phyloP scores from a whole-genome alignment of 805 yeast species.

The Ogataea nitratoaversa region DNA sequence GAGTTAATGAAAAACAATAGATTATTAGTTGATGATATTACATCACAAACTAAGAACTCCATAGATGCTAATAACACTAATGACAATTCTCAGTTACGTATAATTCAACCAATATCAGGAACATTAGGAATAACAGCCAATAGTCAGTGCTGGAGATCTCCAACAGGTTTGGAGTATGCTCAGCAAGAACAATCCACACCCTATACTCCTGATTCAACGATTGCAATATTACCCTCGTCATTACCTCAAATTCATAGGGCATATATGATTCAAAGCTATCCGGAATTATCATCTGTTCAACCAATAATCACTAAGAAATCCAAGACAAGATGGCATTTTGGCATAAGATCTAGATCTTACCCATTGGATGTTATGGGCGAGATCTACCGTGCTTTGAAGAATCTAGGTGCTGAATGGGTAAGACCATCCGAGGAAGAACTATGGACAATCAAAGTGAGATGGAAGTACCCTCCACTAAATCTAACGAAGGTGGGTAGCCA shows the following conservation, averaged over 20 bases:
- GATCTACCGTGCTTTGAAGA: constrained; percentile 88
- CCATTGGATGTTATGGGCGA: constrained; percentile 99
- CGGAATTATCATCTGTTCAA: constrained; percentile 32
- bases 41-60: constrained; percentile 27
- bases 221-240: constrained; percentile 90
- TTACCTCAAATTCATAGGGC: constrained; percentile 94
- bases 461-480: constrained; percentile 62
- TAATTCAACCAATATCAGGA: neutral
- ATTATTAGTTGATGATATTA: constrained; percentile 61
- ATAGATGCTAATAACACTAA: too few species aligned
- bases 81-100: too few species aligned
- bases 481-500: constrained; percentile 15
- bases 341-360: constrained; percentile 91
- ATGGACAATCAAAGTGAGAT: constrained; percentile 94
- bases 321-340: constrained; percentile 97
- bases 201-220: constrained; percentile 67
- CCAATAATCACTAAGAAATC: constrained; percentile 70
- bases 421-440: constrained; percentile 90
- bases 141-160: constrained; percentile 28
- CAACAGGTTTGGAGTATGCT: constrained; percentile 25
- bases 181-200: constrained; percentile 30
- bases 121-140: neutral
- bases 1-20: constrained; percentile 77
- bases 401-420: constrained; percentile 96
- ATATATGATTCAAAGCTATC: constrained; percentile 57